A percentile compares a stretch with the other conserved stretches of the same genome.
Conservation (phyloP, 805 yeast species). For the Hanseniaspora pseudoguilliermondii region DNA sequence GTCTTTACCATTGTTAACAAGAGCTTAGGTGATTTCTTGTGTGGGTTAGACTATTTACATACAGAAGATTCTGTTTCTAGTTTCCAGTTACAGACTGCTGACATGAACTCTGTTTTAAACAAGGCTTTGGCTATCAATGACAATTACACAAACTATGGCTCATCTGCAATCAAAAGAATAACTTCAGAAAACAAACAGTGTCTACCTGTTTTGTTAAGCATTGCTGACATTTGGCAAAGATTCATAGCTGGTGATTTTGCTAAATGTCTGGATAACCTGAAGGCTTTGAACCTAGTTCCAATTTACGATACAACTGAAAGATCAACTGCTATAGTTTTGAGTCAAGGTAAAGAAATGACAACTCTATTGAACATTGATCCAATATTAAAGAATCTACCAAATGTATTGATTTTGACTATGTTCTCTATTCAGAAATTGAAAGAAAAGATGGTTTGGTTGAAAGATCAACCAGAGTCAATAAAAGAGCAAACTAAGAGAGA, state of each 20-base stretch:
- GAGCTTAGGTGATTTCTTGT: constrained; percentile 62
- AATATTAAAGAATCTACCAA: constrained; percentile 67
- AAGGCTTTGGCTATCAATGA: constrained; percentile 27
- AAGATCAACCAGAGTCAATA: constrained; percentile 22
- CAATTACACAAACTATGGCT: constrained; percentile 35
- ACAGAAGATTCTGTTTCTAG: constrained; percentile 8
- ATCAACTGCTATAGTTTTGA: constrained; percentile 51
- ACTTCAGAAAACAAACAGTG: constrained; percentile 48
- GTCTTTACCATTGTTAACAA: constrained; percentile 65
- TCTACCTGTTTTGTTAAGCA: constrained; percentile 47
- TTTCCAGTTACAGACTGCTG: constrained; percentile 30
- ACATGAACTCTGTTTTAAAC: constrained; percentile 31
- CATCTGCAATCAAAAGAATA: constrained; percentile 46
- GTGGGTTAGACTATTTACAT: constrained; percentile 21
- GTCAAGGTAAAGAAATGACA: constrained; percentile 29
- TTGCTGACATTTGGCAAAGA: constrained; percentile 53
- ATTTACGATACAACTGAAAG: constrained; percentile 38
- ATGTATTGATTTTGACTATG: constrained; percentile 69
- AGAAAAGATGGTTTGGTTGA: constrained; percentile 22
- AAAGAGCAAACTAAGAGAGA: constrained; percentile 43
- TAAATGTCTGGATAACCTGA: constrained; percentile 42
- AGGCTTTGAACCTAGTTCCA: constrained; percentile 55
- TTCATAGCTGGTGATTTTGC: constrained; percentile 50
- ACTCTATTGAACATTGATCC: constrained; percentile 20
- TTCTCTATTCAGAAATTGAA: constrained; percentile 52